phyloP scores from a whole-genome alignment of 495 filamentous ascomycete species.

The Xylaria acuta region DNA sequence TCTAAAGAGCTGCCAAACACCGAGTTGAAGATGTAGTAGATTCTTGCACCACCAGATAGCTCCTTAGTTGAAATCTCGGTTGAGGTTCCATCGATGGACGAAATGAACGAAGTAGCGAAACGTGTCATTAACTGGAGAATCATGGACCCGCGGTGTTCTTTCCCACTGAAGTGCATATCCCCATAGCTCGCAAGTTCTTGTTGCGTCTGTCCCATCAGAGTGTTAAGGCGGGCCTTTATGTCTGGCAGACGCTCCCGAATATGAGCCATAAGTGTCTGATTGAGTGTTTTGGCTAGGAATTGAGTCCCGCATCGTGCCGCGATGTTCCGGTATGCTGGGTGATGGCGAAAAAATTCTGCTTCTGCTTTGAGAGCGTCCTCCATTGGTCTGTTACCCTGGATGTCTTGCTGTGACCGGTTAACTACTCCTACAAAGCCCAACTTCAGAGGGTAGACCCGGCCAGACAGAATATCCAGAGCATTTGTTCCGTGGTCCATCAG shows the following conservation, averaged over 20 bases:
- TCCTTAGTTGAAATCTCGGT: slow-evolving; percentile 99
- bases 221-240: slow-evolving; percentile 97
- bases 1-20: slow-evolving; percentile 98
- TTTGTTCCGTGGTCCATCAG: slow-evolving; percentile 99
- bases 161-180: slow-evolving; percentile 96
- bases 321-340: slow-evolving; percentile 97
- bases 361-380: slow-evolving; percentile 89
- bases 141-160: slow-evolving; percentile 92
- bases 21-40: slow-evolving; percentile 99
- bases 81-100: slow-evolving; percentile 97
- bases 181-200: slow-evolving; percentile 98
- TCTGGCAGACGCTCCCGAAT: slow-evolving; percentile 95
- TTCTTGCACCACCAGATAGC: slow-evolving; percentile 92
- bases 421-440: slow-evolving; percentile 98
- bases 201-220: slow-evolving; percentile 98
- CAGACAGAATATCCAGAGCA: slow-evolving; percentile 94
- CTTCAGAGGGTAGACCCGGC: slow-evolving; percentile 95
- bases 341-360: slow-evolving; percentile 93
- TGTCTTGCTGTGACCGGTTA: slow-evolving; percentile 98
- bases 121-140: slow-evolving; percentile 98
- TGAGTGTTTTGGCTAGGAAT: slow-evolving; percentile 93
- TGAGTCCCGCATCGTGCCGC: slow-evolving; percentile 92
- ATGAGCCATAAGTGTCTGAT: slow-evolving; percentile 92
- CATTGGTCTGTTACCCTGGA: slow-evolving; percentile 91
- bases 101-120: slow-evolving; percentile 97